Evolutionary conservation across 225 moss, liverwort and hornwort species (phyloP), one percentile per base, ranked within the genome.

Genomic region (Bryoerythrophyllum caledonicum): DNA sequence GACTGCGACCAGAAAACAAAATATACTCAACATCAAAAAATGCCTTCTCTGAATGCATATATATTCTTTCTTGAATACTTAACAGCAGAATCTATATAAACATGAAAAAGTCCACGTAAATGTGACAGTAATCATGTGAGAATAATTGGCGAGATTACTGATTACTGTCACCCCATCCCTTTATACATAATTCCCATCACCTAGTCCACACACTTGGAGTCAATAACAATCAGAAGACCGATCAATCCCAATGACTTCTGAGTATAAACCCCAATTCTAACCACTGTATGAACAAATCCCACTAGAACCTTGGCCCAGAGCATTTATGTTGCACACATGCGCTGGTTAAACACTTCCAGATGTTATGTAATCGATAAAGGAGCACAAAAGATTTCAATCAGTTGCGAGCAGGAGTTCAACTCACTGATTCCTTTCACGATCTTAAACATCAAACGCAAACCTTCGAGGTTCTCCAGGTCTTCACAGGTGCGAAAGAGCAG

Each of bases 391-490:
- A 62, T 40, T 68, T 24, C 46, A 75, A 79, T 44, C 23, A 60
- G 24, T 38, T 60, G 55, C 64, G 10, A 72, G 52, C 27, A 30
- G 30, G 34, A 59, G 26, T 70, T 25, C 35, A 43, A 91, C 95
- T 80, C 84, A 99, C 99, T 99, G 83, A 99, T 90, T 93, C 99
- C 99, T 84, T 99, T 99, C 63, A 99, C 85, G 53, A 83, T 89
- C 78, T 92, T 99, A 86, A 82, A 99, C 82, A 99, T 76, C 88
- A 92, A 86, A 49, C 89, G 93, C 82, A 99, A 90, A 72, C 90
- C 88, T 82, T 99, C 99, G 2, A 85, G 68, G 70, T 95, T 91
- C 78, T 92, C 87, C 76, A 88, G 82, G 72, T 95, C 99, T 84
- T 99, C 99, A 87, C 93, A 99, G 60, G 86, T 81, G 82, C 84